Evolutionary conservation across 352 stramenopile species (phyloP).

Genomic region (Pythium plurisporium): DNA sequence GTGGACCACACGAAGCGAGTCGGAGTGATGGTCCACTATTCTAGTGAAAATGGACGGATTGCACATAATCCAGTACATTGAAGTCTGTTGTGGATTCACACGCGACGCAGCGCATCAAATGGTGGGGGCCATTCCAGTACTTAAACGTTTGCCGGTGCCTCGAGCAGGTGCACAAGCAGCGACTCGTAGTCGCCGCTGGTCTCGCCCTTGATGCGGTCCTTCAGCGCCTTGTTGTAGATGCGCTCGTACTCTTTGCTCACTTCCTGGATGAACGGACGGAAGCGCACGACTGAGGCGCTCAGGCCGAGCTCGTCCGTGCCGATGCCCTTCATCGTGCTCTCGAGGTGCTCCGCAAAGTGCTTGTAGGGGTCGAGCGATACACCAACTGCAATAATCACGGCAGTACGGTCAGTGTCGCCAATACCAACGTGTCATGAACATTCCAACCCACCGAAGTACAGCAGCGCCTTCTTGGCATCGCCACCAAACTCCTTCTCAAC

Average conservation of each 20-base stretch:
- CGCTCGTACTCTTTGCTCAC: slow-evolving; percentile 77
- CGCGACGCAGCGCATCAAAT: too few species aligned
- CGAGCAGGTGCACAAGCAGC: slow-evolving; percentile 52
- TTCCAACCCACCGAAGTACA: slow-evolving; percentile 61
- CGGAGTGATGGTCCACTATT: neutral
- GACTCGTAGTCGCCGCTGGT: slow-evolving; percentile 70
- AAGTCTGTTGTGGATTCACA: slow-evolving; percentile 1
- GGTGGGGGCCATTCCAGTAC: too few species aligned
- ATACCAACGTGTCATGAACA: too few species aligned
- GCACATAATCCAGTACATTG: neutral
- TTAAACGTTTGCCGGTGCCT: too few species aligned
- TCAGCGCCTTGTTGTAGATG: slow-evolving; percentile 68
- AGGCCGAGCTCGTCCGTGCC: slow-evolving; percentile 69
- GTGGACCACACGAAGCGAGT: slow-evolving; percentile 9
- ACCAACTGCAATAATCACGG: too few species aligned
- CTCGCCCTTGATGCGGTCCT: slow-evolving; percentile 77
- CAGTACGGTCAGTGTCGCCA: too few species aligned
- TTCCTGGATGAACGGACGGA: slow-evolving; percentile 67
- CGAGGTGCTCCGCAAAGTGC: slow-evolving; percentile 58
- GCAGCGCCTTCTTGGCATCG: slow-evolving; percentile 45
- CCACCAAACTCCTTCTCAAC: slow-evolving; percentile 68
- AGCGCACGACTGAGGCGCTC: too few species aligned
- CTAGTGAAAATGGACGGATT: too few species aligned
- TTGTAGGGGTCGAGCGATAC: slow-evolving; percentile 55
- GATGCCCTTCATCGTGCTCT: slow-evolving; percentile 73